Evolutionary conservation across 2,329 filamentous ascomycete genomes (phyloP), one percentile per base, ranked within the genome.

Genomic region (Nigrograna mackinnonii): DNA sequence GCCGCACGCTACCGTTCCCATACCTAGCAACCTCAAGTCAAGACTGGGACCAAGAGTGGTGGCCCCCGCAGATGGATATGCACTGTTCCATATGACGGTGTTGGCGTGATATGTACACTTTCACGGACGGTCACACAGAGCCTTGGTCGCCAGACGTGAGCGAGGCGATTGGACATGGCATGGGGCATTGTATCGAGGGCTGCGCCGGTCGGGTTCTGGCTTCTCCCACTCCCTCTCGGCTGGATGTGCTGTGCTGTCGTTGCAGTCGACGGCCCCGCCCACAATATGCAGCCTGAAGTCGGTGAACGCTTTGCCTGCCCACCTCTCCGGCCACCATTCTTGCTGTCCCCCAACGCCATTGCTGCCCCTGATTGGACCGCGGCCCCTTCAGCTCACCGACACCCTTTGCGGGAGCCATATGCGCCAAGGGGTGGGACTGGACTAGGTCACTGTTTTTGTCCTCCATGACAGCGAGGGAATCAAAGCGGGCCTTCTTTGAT

Each of bases 161-260:
- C n/a, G n/a, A n/a, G n/a, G n/a, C n/a, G n/a, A n/a, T n/a, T n/a
- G n/a, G n/a, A n/a, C n/a, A n/a, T n/a, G n/a, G n/a, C n/a, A n/a
- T n/a, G n/a, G n/a, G n/a, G n/a, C n/a, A n/a, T n/a, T n/a, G n/a
- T n/a, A n/a, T n/a, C n/a, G n/a, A n/a, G n/a, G n/a, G n/a, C n/a
- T n/a, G n/a, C n/a, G n/a, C n/a, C n/a, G n/a, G n/a, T n/a, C n/a
- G n/a, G 44, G 44, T 43, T 50, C 46, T 60, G 44, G 52, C 34
- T 36, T 12, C 11, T 33, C 4, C 16, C 7, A 2, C 16, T 32
- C 26, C 39, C 52, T n/a, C n/a, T 62, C 50, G 59, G 52, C 46
- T 57, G 48, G 52, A 58, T 66, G 47, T n/a, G 51, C 57, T 66
- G 63, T 55, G 63, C 55, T 67, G 63, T 61, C 60, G 44, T 47